phyloP scores from a whole-genome alignment of 2,329 filamentous ascomycete genomes.

The Penicillium nordicum region DNA sequence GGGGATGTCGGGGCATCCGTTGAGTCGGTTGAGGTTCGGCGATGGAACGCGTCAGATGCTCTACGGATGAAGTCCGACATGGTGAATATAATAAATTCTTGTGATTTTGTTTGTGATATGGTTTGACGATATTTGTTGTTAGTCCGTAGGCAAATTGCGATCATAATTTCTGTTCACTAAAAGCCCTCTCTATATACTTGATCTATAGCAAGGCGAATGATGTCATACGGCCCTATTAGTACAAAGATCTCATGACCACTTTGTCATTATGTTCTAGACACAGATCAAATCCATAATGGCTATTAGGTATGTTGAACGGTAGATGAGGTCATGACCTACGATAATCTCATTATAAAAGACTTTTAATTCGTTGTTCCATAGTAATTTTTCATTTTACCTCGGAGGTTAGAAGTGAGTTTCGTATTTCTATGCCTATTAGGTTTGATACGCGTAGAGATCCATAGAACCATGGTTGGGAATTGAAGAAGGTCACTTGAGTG shows the following conservation, averaged over 20 bases:
- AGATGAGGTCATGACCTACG: not conserved
- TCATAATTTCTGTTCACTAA: not conserved
- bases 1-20: not conserved
- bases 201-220: not conserved
- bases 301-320: not conserved
- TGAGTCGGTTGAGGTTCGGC: slow-evolving; percentile 11
- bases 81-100: not conserved
- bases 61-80: slow-evolving; percentile 16
- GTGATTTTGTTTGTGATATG: not conserved
- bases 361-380: not conserved
- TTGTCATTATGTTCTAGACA: not conserved
- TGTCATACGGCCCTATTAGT: not conserved
- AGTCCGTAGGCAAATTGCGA: not conserved
- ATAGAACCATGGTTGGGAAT: not conserved
- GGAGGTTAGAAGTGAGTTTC: not conserved
- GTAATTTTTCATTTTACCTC: not conserved
- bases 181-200: not conserved
- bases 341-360: not conserved
- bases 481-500: not conserved
- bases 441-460: not conserved
- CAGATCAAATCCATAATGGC: not conserved
- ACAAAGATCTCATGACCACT: not conserved
- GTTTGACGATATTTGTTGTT: not conserved
- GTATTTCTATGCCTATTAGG: not conserved
- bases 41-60: slow-evolving; percentile 15